Evolutionary conservation across 371 early-diverging fungal species (phyloP), one percentile per base, ranked within the genome.

Genomic region (Globomyces sp.): DNA sequence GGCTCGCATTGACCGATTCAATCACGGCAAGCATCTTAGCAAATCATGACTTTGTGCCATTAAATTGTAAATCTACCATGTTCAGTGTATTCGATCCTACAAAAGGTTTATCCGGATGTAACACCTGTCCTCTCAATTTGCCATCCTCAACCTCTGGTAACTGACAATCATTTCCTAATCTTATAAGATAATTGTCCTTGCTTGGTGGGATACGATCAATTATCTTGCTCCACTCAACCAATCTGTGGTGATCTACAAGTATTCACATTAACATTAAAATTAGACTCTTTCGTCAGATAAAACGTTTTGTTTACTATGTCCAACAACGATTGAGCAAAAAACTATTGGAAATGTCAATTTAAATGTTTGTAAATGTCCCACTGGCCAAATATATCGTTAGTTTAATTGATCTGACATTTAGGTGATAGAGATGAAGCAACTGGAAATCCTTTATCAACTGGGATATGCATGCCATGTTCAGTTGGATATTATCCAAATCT

Each of bases 401-500:
- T 37, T 13, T 36, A 10, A 2, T 48, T 40, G 13, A 46, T 50
- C 24, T 53, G 9, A 8, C 34, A 42, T 5, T 57, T 40, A 74
- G 72, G 45, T 5, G 68, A 66, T n/a, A 43, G 74, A 9, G 60
- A 73, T 63, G 41, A 24, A 24, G 24, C 55, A 10, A 49, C 50
- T 0, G 73, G 72, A 9, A 36, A 2, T 2, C 53, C 68, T 0
- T 67, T 78, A 1, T 48, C 70, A 8, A 69, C 70, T 0, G 76
- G 69, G 3, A 24, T 46, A 1, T 81, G 82, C 62, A 65, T 61
- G 2, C 37, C 48, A 2, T 81, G 82, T 53, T 70, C 77, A 2
- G 36, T 10, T 2, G 74, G 75, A 48, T 53, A 61, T 45, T 79
- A 76, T 60, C 82, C 82, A 13, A 68, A 62, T 24, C 8, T 37